A percentile compares a stretch with the other conserved stretches of the same genome.
These are phyloP conservation scores for Geotrichum fermentans DNA, from an alignment of 1,139 yeast genomes.

Conservation along the genomic window DNA sequence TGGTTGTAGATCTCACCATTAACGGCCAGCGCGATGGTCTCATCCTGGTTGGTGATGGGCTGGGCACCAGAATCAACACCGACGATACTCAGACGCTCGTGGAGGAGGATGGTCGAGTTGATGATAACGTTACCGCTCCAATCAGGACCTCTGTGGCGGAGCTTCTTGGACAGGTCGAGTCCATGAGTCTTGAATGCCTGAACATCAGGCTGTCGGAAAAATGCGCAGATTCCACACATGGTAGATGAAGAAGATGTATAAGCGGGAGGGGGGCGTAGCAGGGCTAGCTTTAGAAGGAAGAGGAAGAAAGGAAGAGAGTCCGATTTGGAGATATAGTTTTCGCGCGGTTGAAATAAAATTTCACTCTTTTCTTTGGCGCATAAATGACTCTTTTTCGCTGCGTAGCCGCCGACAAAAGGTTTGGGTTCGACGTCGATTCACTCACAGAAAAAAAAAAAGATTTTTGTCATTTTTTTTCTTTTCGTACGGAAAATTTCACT, in stretches of 20 bases:
- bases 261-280: neutral
- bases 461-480: too few relatives aligned
- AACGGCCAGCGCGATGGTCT: constrained; percentile 69
- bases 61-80: constrained; percentile 97
- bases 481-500: too few relatives aligned
- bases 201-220: constrained; percentile 74
- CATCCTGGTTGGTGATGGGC: constrained; percentile 83
- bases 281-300: neutral
- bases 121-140: constrained; percentile 82
- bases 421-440: too few relatives aligned
- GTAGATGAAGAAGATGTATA: neutral
- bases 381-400: too few relatives aligned
- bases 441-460: too few relatives aligned
- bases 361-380: too few relatives aligned
- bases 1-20: constrained; percentile 99
- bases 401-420: too few relatives aligned
- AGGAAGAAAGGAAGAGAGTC: neutral
- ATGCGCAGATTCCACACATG: constrained; percentile 98
- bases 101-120: constrained; percentile 74
- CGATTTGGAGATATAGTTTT: neutral
- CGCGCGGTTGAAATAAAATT: neutral
- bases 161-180: constrained; percentile 77
- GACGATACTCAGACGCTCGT: constrained; percentile 87
- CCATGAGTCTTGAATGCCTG: constrained; percentile 82
- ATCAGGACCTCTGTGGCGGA: constrained; percentile 98